Percentiles rank a stretch among this genome's conserved stretches.
Conservation (phyloP, 2,329 filamentous ascomycete species). For the Trichoderma sp. region DNA sequence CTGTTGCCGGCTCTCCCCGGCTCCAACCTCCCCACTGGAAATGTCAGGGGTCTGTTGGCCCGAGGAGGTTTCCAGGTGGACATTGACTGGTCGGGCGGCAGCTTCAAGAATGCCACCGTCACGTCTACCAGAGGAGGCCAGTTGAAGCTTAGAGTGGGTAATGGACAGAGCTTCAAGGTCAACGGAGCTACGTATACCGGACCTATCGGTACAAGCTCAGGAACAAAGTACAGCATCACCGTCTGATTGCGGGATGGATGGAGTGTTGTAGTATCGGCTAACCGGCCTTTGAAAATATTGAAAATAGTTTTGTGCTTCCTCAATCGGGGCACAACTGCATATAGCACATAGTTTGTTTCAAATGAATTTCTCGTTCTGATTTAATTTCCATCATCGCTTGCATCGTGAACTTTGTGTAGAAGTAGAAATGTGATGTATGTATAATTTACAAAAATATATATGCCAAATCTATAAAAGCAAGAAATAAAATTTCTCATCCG, state of each 20-base stretch:
- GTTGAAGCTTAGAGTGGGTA: conserved; percentile 26
- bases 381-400: not conserved
- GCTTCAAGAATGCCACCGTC: conserved; percentile 27
- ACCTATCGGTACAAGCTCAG: conserved; percentile 8
- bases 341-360: not conserved
- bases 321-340: not conserved
- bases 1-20: conserved; percentile 31
- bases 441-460: not conserved
- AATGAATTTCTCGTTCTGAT: not conserved
- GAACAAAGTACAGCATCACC: conserved; percentile 12
- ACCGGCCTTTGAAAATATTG: not conserved
- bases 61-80: conserved; percentile 29
- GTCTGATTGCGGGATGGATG: not conserved
- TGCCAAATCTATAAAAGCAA: not conserved
- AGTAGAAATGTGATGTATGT: not conserved
- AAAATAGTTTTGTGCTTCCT: not conserved
- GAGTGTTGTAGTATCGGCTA: not conserved
- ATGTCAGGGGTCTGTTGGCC: conserved; percentile 27
- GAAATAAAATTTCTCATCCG: not conserved
- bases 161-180: conserved; percentile 25
- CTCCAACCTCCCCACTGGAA: conserved; percentile 26
- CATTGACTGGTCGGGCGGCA: conserved; percentile 26
- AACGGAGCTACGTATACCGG: conserved; percentile 25
- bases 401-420: not conserved
- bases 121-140: conserved; percentile 26